A percentile compares a stretch with the other conserved stretches of the same genome.
Evolutionary conservation across 176 grass and related monocot genomes (phyloP).

Genomic region (Cocos nucifera): DNA sequence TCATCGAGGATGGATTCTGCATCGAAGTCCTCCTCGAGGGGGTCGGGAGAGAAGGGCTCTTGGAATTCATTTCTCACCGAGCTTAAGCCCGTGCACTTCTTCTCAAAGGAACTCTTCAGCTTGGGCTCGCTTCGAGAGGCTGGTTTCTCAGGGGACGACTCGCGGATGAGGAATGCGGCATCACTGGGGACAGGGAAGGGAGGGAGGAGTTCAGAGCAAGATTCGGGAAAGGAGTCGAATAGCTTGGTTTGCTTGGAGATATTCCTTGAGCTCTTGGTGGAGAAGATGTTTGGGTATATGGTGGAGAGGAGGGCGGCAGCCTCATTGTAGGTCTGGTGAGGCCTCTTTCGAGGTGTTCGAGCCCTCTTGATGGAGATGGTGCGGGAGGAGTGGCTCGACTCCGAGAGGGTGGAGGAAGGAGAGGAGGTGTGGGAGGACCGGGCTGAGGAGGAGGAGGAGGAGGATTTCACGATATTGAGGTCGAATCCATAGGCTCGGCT

Average conservation of each 20-base stretch:
- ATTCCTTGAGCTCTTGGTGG: conserved; percentile 26
- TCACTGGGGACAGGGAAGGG: conserved; percentile 57
- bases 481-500: conserved; percentile 45
- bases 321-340: conserved; percentile 91
- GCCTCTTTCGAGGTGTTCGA: conserved; percentile 67
- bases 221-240: conserved; percentile 34
- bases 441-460: neutral
- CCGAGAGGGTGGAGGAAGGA: conserved; percentile 45
- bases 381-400: conserved; percentile 31
- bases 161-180: conserved; percentile 59
- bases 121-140: conserved; percentile 1
- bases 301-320: conserved; percentile 81
- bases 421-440: conserved; percentile 48
- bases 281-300: conserved; percentile 78
- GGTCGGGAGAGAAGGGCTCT: neutral
- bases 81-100: neutral
- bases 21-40: conserved; percentile 59
- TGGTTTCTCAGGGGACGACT: conserved; percentile 6
- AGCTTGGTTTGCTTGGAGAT: conserved; percentile 23
- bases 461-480: conserved; percentile 69
- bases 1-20: conserved; percentile 71
- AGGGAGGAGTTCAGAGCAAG: conserved; percentile 58
- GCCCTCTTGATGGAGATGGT: conserved; percentile 69
- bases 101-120: neutral
- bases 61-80: neutral